Base-by-base conservation (phyloP, 139 green algal genomes). In the Chlamydomonas sp. region DNA sequence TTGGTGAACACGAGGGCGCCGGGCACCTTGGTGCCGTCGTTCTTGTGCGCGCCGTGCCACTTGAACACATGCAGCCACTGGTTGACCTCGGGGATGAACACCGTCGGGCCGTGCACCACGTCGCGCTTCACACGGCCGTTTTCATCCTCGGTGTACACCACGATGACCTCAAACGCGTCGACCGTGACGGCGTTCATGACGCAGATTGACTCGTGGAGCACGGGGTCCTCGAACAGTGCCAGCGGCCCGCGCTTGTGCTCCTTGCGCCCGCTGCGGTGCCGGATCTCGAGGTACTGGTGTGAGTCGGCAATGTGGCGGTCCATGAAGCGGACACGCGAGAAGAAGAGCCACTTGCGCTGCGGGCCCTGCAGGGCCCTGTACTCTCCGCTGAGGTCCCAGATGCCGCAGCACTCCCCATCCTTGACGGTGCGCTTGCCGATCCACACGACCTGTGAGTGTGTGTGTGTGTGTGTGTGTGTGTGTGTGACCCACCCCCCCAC, bases 1-100 rank as follows among this genome's bases (percentile, higher is more conserved):
- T 74, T 74, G 68, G 68, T 74, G 68, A 74, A 74, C 8, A 48
- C 26, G 13, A 74, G 68, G 13, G 68, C 54, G 2, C 68, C 68
- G 8, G 68, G 68, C 35, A 74, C 57, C 47, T 72, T 66, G 20
- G 31, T 5, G 33, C 29, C 6, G 6, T 36, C 31, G 59, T 66
- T 33, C 10, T 39, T 39, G 16, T 33, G 31, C 13, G 39, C 39
- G 65, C 47, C 47, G 30, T 71, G 65, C 43, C 65, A 70, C 3
- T 39, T 26, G 39, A 70, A 70, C n/a, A 70, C 63, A 35, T 70
- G 63, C 38, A 70, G 63, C 63, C 63, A 70, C 37, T 70, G 65
- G 48, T 24, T 62, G 3, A 71, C 47, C 3, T 54, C 29, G 5
- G 65, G 47, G 65, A 71, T 63, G 43, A 71, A 62, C 5, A 71